Conservation (phyloP, 345 rosid species). For the Reutealis trisperma region DNA sequence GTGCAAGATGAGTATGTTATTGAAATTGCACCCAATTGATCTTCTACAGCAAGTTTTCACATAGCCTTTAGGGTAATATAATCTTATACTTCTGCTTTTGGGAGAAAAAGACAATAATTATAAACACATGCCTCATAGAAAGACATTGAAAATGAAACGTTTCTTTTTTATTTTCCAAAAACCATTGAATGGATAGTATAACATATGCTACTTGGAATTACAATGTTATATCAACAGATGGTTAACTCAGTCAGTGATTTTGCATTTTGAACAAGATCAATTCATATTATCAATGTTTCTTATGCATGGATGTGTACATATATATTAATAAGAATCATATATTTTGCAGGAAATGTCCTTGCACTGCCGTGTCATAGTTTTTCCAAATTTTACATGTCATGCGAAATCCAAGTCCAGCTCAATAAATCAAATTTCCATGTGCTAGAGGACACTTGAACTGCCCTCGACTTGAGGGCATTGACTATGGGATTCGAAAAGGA, state of each 20-base stretch:
- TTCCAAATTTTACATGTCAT: background rate
- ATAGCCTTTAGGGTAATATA: background rate
- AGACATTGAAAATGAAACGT: background rate
- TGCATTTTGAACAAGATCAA: background rate
- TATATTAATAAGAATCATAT: background rate
- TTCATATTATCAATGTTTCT: background rate
- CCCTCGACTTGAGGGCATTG: too few species aligned
- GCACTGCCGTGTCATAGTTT: background rate
- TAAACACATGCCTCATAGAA: background rate
- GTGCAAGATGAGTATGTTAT: background rate
- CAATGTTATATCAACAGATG: conserved; percentile 1
- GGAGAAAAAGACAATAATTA: background rate
- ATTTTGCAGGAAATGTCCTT: too few species aligned
- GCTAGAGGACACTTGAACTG: background rate
- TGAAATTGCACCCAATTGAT: background rate
- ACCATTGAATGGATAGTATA: background rate
- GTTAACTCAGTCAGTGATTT: background rate
- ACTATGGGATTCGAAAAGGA: too few species aligned
- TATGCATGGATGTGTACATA: background rate
- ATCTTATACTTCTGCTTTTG: background rate
- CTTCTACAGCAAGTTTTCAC: background rate
- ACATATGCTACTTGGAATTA: background rate
- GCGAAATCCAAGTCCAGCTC: background rate
- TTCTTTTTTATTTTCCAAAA: background rate
- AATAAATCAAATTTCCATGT: background rate